Evolutionary conservation across 768 basidiomycete species (phyloP).

Genomic region (Gloeophyllum trabeum): DNA sequence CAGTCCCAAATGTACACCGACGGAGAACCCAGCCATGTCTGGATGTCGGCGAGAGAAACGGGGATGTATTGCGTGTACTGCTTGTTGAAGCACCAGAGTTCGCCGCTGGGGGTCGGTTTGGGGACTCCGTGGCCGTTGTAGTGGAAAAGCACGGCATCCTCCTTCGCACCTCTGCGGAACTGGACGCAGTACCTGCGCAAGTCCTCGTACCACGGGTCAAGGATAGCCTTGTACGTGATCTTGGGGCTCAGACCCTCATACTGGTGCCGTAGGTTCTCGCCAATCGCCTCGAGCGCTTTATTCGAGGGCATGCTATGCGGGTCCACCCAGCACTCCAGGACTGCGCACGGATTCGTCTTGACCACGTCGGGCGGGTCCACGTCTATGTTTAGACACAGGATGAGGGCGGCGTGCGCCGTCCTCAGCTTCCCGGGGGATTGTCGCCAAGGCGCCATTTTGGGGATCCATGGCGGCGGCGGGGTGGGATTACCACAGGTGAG

Average conservation of each 20-base stretch:
- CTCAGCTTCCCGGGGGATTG: constrained; percentile 79
- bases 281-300: constrained; percentile 91
- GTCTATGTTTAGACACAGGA: constrained; percentile 93
- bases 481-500: constrained; percentile 82
- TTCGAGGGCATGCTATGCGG: constrained; percentile 85
- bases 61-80: constrained; percentile 98
- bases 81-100: constrained; percentile 97
- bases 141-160: constrained; percentile 90
- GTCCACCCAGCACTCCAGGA: constrained; percentile 95
- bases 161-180: constrained; percentile 80
- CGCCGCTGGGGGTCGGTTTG: constrained; percentile 89
- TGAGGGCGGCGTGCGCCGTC: constrained; percentile 79
- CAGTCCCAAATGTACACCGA: constrained; percentile 99
- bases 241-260: constrained; percentile 94
- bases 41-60: constrained; percentile 86
- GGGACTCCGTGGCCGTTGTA: constrained; percentile 99
- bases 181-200: constrained; percentile 77
- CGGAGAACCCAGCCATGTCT: constrained; percentile 88
- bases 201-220: constrained; percentile 94
- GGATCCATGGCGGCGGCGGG: constrained; percentile 53
- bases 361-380: constrained; percentile 96
- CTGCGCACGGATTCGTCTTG: constrained; percentile 94
- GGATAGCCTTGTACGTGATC: constrained; percentile 86
- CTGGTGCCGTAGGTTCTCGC: constrained; percentile 86
- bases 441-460: constrained; percentile 70